Evolutionary conservation across 768 basidiomycete species (phyloP), one percentile per base, ranked within the genome.

Genomic region (Kwoniella dejecticola): DNA sequence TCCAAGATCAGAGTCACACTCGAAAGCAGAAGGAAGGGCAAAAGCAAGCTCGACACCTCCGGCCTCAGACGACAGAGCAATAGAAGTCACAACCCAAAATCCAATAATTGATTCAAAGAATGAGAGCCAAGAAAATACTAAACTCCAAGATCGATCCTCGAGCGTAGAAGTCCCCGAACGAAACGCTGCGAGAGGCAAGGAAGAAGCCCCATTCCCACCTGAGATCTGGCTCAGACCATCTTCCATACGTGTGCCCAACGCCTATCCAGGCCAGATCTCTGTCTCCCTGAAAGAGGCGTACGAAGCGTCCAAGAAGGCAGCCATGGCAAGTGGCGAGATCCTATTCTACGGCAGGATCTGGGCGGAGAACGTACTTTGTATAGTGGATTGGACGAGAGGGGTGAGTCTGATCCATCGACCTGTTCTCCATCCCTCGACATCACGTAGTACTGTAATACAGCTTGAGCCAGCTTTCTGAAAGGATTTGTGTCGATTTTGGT

Each of bases 311-410:
- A 38, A 27, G 17, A 62, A 50, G 30, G 54, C 46, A 11, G 55
- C 61, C 17, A 17, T 15, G 23, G 33, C 17, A 11, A 27, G 38
- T 30, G 40, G 41, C 5, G 61, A 62, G 24, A 33, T 62, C n/a
- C 33, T 62, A 23, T 56, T 62, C 21, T 62, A 21, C 29, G 61
- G 54, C 26, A 49, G 61, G 29, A 57, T 62, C 10, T 62, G 40
- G 38, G 61, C 38, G 3, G 61, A 57, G n/a, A 62, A 53, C 27
- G 30, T 62, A 15, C 24, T 62, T 12, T 7, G 7, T 24, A 36
- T 55, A 41, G 15, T 57, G 23, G 61, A 56, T 27, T 62, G 53
- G 53, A 62, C 61, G 6, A 48, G 48, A 15, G 26, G 50, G 29
- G 61, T 62, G 38, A 57, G 61, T 62, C 41, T 13, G 11, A 42